These are phyloP conservation scores for Talaromyces sp. DNA, from an alignment of 2,329 filamentous ascomycete species.

Conservation along the genomic window DNA sequence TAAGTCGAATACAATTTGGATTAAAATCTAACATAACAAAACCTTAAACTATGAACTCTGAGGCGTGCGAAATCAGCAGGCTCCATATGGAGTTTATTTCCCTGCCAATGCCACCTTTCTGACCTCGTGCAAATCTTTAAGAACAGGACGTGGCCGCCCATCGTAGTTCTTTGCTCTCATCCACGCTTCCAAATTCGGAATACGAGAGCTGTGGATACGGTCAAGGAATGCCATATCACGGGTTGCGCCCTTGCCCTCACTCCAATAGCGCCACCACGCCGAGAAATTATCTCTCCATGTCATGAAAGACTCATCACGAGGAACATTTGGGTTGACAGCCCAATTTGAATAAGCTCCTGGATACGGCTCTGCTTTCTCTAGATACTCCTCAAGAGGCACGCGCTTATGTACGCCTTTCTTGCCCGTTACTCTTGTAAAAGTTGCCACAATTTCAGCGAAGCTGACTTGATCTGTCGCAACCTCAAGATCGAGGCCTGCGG, in stretches of 20 bases:
- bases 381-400: slow-evolving; percentile 10
- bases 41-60: no score
- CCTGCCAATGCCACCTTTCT: not conserved
- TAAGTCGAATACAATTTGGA: not conserved
- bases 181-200: slow-evolving; percentile 14
- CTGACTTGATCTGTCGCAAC: slow-evolving; percentile 20
- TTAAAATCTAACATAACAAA: not conserved
- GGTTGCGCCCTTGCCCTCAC: slow-evolving; percentile 12
- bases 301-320: slow-evolving; percentile 17
- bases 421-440: slow-evolving; percentile 12
- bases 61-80: no score
- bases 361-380: slow-evolving; percentile 13
- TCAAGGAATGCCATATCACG: slow-evolving; percentile 14
- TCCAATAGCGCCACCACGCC: slow-evolving; percentile 18
- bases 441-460: slow-evolving; percentile 10
- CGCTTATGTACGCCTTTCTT: slow-evolving; percentile 11
- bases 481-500: slow-evolving; percentile 20
- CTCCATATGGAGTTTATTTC: not conserved
- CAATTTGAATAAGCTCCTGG: slow-evolving; percentile 13
- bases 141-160: slow-evolving; percentile 1
- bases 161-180: slow-evolving; percentile 13
- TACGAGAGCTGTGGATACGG: slow-evolving; percentile 4
- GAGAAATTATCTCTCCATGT: slow-evolving; percentile 15
- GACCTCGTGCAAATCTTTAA: slow-evolving; percentile 14
- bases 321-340: not conserved